phyloP scores from a whole-genome alignment of 225 moss, liverwort and hornwort species.

The Climacium dendroides region DNA sequence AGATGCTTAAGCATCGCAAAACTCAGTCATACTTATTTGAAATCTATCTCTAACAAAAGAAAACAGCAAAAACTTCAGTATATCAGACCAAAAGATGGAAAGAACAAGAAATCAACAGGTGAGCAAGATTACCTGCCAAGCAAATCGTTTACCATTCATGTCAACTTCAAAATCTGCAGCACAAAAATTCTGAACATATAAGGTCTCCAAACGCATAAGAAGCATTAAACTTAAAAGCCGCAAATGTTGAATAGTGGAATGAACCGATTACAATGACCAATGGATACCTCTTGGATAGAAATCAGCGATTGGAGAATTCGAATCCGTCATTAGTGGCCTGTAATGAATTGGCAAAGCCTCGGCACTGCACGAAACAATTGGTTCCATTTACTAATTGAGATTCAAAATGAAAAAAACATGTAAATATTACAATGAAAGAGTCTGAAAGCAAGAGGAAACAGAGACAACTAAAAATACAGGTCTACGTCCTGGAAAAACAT shows the following conservation, averaged over 20 bases:
- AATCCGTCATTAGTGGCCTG: constrained; percentile 70
- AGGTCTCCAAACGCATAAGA: background rate
- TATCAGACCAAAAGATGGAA: background rate
- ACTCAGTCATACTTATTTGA: background rate
- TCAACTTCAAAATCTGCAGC: constrained; percentile 85
- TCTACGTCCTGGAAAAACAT: background rate
- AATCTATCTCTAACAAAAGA: background rate
- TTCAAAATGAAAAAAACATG: background rate
- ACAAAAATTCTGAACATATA: background rate
- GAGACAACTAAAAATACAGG: background rate
- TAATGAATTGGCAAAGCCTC: constrained; percentile 74
- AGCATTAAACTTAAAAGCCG: background rate
- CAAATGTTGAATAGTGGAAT: background rate
- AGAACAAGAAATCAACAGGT: background rate
- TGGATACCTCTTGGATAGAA: constrained; percentile 78
- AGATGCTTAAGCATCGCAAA: background rate
- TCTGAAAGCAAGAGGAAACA: background rate
- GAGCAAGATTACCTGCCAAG: constrained; percentile 68
- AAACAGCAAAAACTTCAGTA: background rate
- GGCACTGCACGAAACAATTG: constrained; percentile 39
- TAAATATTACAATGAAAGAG: background rate
- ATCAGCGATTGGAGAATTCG: constrained; percentile 72
- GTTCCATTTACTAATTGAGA: background rate
- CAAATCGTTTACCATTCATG: constrained; percentile 94
- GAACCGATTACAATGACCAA: background rate